phyloP scores from a whole-genome alignment of 1,139 yeast species.

The Kodamaea suecica region DNA sequence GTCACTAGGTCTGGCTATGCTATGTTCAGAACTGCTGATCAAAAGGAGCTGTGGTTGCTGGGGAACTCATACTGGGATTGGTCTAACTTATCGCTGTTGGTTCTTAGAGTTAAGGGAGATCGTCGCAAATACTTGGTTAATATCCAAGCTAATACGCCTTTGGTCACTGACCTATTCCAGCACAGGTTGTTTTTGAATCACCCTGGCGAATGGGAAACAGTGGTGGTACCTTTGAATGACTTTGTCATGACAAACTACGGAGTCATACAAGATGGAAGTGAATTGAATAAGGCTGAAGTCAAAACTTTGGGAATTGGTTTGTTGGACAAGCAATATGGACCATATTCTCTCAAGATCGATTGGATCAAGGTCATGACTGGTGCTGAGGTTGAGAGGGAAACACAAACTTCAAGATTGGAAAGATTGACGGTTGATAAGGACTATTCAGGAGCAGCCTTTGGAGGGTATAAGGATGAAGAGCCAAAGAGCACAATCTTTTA shows the following conservation, averaged over 20 bases:
- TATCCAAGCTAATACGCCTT: constrained; percentile 76
- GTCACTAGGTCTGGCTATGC: constrained; percentile 78
- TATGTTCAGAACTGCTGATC: constrained; percentile 77
- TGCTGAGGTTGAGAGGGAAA: constrained; percentile 41
- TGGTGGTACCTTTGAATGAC: constrained; percentile 70
- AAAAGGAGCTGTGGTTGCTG: constrained; percentile 47
- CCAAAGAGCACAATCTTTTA: constrained; percentile 34
- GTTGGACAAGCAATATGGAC: constrained; percentile 77
- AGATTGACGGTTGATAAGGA: constrained; percentile 19
- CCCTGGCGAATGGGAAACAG: constrained; percentile 85
- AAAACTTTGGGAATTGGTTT: constrained; percentile 79
- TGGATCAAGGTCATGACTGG: constrained; percentile 72
- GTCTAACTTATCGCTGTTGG: constrained; percentile 56
- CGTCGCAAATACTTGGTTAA: constrained; percentile 73
- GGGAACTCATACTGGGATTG: constrained; percentile 60
- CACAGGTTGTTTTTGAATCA: constrained; percentile 71
- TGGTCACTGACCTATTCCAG: constrained; percentile 77
- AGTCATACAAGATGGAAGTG: constrained; percentile 63
- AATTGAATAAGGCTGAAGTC: constrained; percentile 60
- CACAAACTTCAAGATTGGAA: constrained; percentile 32
- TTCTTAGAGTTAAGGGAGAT: constrained; percentile 72
- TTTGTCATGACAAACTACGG: constrained; percentile 86
- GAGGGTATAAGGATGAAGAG: constrained; percentile 25
- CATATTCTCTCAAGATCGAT: constrained; percentile 66
- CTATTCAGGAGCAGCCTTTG: constrained; percentile 20